phyloP scores from a whole-genome alignment of 345 rosid genomes.

The Syzygium aromaticum region DNA sequence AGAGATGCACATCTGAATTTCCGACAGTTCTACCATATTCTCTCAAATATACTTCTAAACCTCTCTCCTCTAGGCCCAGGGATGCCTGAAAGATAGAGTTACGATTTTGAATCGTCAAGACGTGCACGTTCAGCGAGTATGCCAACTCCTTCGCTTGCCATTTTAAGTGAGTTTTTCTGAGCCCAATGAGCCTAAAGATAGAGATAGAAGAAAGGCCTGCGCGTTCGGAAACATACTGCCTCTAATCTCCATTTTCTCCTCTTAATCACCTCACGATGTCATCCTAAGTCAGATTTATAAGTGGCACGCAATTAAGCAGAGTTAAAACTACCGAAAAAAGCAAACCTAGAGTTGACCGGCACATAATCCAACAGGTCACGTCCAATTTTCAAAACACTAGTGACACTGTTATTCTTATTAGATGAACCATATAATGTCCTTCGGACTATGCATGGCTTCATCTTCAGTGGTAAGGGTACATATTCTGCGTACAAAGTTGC shows the following conservation, averaged over 20 bases:
- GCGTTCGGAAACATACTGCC: background rate
- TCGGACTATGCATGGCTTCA: background rate
- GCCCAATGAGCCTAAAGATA: background rate
- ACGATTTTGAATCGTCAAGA: too few relatives aligned
- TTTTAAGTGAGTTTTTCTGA: background rate
- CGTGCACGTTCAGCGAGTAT: too few relatives aligned
- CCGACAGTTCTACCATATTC: too few relatives aligned
- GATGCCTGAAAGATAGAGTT: too few relatives aligned
- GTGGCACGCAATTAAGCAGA: background rate
- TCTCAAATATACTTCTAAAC: too few relatives aligned
- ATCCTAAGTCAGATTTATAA: background rate
- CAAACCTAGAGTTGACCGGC: background rate
- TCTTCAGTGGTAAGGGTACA: background rate
- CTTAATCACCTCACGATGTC: background rate
- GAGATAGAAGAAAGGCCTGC: background rate
- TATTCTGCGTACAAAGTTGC: background rate
- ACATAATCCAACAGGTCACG: background rate
- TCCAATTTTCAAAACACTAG: background rate
- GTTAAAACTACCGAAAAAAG: too few relatives aligned
- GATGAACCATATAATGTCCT: background rate
- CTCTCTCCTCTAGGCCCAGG: too few relatives aligned
- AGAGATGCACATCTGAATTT: too few relatives aligned
- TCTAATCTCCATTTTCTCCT: background rate
- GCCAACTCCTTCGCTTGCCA: too few relatives aligned
- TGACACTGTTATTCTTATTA: background rate